Conservation (phyloP, 495 filamentous ascomycete species). For the Aspergillus bridgeri region DNA sequence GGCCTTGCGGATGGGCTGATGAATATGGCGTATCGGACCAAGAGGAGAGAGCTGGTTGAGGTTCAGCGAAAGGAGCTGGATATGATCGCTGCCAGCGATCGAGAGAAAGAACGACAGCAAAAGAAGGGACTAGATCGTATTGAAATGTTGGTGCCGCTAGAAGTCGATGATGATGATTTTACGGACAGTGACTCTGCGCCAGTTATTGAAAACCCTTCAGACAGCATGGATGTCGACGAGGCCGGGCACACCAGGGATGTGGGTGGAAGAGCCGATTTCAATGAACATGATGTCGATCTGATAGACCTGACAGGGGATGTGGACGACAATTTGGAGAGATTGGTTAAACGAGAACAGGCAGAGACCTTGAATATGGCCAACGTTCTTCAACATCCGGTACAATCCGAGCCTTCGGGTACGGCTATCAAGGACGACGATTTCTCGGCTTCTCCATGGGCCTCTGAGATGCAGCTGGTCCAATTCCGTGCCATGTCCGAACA, state of each 20-base stretch:
- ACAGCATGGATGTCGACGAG: conserved; percentile 1
- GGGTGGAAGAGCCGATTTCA: conserved; percentile 11
- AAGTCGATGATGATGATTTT: background rate
- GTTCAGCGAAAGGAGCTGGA: conserved; percentile 23
- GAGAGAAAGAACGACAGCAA: conserved; percentile 14
- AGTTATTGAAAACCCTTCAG: background rate
- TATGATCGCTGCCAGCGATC: conserved; percentile 13
- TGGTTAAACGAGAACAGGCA: conserved; percentile 10
- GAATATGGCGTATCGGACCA: conserved; percentile 25
- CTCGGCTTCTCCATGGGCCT: conserved; percentile 17
- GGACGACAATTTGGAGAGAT: conserved; percentile 11
- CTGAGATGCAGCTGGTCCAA: conserved; percentile 24
- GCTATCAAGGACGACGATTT: conserved; percentile 1
- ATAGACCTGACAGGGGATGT: conserved; percentile 14
- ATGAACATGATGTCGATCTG: conserved; percentile 4
- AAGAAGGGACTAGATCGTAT: background rate
- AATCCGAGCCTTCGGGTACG: background rate
- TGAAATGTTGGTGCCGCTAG: background rate
- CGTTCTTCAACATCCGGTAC: background rate
- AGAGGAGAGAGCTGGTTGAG: conserved; percentile 16
- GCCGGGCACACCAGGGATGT: background rate
- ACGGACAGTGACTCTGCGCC: background rate
- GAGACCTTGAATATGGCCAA: conserved; percentile 1
- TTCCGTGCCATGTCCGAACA: conserved; percentile 27
- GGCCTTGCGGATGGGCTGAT: conserved; percentile 25